These are phyloP conservation scores for Mercurialis annua DNA, from an alignment of 345 rosid species.

Conservation along the genomic window DNA sequence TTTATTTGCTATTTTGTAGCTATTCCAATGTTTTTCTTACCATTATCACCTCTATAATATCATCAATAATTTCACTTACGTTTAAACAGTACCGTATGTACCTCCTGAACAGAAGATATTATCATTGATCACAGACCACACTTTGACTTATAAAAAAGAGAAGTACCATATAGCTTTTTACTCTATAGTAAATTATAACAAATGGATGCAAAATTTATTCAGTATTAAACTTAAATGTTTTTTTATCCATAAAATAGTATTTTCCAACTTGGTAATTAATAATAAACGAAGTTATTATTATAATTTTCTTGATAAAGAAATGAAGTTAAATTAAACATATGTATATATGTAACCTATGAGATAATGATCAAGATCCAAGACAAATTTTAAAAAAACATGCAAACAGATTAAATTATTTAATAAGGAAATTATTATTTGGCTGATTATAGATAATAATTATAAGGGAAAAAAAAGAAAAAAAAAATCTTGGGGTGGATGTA, in stretches of 20 bases:
- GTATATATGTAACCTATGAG: background rate
- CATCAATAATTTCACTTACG: background rate
- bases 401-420: background rate
- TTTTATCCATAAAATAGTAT: background rate
- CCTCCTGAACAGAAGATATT: background rate
- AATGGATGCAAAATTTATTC: background rate
- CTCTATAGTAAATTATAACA: background rate
- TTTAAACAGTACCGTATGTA: background rate
- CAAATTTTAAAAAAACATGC: background rate
- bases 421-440: no score
- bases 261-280: background rate
- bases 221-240: background rate
- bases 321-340: no score
- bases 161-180: no score
- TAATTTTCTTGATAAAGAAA: no score
- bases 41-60: background rate
- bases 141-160: background rate
- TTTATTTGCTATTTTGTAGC: background rate
- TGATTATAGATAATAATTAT: background rate
- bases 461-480: background rate
- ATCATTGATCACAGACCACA: background rate
- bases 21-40: background rate
- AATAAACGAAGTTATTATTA: no score
- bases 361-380: conserved; percentile 1
- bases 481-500: background rate